Evolutionary conservation across 495 filamentous ascomycete genomes (phyloP), one percentile per base, ranked within the genome.

Genomic region (Lophium mytilinum): DNA sequence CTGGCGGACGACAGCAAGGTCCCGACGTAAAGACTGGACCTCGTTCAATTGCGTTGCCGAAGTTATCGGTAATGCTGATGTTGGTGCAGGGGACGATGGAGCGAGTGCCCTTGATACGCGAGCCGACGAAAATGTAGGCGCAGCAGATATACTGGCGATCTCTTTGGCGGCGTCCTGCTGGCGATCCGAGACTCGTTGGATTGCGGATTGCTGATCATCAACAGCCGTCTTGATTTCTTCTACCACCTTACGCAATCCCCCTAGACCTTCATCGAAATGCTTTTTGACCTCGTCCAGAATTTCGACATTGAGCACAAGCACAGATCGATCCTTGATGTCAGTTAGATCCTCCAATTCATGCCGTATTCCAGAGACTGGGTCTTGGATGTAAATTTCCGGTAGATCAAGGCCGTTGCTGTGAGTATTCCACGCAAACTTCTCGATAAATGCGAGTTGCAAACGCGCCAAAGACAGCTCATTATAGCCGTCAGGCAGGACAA

Each of bases 361-460:
- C 18, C 93, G 87, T 21, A 96, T 88, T 4, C 93, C 94, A 9
- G 91, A 96, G 10, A 96, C 79, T 6, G 92, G 83, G 69, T 98
- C 93, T 70, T 98, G 94, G 39, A 98, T 91, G 69, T 97, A 96
- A 33, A 98, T 96, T 64, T 97, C 93, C 0, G 93, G 93, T 33
- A 98, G 75, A 65, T 98, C 93, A 11, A 82, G 83, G 19, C 94
- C 93, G 67, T 97, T 92, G 63, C 84, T 88, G 61, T 95, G 92
- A 0, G 90, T 95, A 62, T 93, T 96, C 90, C 95, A 98, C 7
- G 90, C 90, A 65, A 98, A 98, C 64, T 96, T 97, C 61, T 97
- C 94, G 62, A 98, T 98, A 69, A 98, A 98, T n/a, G 92, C 91
- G 35, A 97, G 79, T 66, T 97, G 93, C 54, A 98, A 72, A 10